Base-by-base conservation (phyloP, 148 eudicot species). In the Silene uniflora region DNA sequence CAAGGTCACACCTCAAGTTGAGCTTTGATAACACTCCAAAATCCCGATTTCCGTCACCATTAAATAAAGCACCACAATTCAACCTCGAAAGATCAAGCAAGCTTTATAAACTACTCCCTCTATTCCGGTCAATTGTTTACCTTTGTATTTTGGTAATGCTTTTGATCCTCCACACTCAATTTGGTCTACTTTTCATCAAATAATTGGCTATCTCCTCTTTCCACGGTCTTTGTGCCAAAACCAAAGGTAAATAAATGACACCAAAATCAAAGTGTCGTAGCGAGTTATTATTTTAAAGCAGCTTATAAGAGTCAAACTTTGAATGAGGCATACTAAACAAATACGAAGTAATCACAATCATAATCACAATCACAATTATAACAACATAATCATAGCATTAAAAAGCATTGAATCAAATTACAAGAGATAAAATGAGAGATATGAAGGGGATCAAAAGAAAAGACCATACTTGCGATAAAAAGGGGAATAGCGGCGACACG, bases 401-500 rank as follows among this genome's bases (percentile, higher is more conserved):
- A n/a, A 4, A 32, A 32, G 35, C 35, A 32, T 32, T 1, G 35
- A 32, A 32, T 32, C 2, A 2, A 32, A 1, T 46, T 13, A 61
- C 3, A 60, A 23, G 32, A 46, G 47, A 60, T 69, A 56, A 69
- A 60, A 46, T 11, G 8, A 63, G 32, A 46, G 5, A 13, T 62
- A 6, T 0, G 3, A 44, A 35, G 61, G 17, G n/a, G 12, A 75
- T 71, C 6, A 54, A 62, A 25, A 55, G 46, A 10, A 18, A 6
- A 59, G 62, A 62, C 73, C 97, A 75, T 87, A 95, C 99, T 89
- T 63, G 76, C 80, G 67, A 95, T 88, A 73, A 95, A 87, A 65
- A 89, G 70, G 17, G 97, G 99, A 13, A 95, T 83, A 2, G 97
- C 88, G n/a, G 86, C 92, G 27, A 95, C 99, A 60, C 99, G 96